These are phyloP conservation scores for Penicillium soppii DNA, from an alignment of 495 filamentous ascomycete genomes.

Conservation along the genomic window DNA sequence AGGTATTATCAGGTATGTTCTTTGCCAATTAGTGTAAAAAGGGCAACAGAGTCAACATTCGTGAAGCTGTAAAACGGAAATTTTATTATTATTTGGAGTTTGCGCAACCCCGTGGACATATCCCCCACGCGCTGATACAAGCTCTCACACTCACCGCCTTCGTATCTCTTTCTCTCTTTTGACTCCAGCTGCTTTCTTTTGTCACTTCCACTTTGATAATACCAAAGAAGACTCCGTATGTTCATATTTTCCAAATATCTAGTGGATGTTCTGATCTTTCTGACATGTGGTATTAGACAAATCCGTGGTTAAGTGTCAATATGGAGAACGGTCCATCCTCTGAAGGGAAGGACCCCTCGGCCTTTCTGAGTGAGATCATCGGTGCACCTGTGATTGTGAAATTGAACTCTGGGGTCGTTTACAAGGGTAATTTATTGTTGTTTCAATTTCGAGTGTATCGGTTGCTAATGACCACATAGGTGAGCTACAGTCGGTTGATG, in stretches of 20 bases:
- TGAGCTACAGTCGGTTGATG: conserved; percentile 93
- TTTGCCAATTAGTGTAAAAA: too few species aligned
- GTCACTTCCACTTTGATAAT: too few species aligned
- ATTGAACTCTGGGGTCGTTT: conserved; percentile 92
- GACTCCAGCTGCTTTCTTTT: not conserved
- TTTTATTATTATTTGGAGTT: too few species aligned
- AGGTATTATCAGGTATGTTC: too few species aligned
- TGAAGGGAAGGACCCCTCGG: conserved; percentile 84
- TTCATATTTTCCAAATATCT: too few species aligned
- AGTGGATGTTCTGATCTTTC: not conserved
- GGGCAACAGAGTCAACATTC: too few species aligned
- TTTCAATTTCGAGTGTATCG: not conserved
- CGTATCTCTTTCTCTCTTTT: not conserved
- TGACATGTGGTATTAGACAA: not conserved
- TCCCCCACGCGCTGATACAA: too few species aligned
- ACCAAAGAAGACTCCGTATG: too few species aligned
- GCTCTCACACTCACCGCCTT: conserved; percentile 9
- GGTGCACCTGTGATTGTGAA: conserved; percentile 91
- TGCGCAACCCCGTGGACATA: not conserved
- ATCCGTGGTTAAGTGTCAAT: not conserved
- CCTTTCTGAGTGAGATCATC: conserved; percentile 89
- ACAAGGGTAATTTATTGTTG: conserved; percentile 66
- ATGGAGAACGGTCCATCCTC: conserved; percentile 73
- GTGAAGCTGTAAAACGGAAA: too few species aligned
- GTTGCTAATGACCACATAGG: conserved; percentile 48